Evolutionary conservation across 768 basidiomycete genomes (phyloP).

Genomic region (Scleroderma citrinum): DNA sequence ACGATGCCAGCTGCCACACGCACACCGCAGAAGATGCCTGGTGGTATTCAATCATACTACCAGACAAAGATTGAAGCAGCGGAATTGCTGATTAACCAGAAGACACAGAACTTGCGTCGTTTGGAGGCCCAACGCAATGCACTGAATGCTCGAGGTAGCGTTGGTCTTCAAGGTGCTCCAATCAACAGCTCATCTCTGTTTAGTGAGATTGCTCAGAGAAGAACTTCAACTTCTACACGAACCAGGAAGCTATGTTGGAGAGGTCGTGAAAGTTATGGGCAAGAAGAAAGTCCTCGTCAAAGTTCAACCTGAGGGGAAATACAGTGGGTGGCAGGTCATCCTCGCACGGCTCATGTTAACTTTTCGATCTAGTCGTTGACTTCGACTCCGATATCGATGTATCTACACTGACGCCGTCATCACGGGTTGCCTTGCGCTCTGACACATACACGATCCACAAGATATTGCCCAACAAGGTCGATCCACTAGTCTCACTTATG

Average conservation of each 20-base stretch:
- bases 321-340: slow-evolving; percentile 58
- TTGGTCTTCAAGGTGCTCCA: neutral
- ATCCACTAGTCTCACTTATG: slow-evolving; percentile 97
- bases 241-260: slow-evolving; percentile 95
- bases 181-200: neutral
- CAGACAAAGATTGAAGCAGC: slow-evolving; percentile 93
- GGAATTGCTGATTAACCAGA: slow-evolving; percentile 90
- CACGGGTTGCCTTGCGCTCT: slow-evolving; percentile 92
- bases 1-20: slow-evolving; percentile 35
- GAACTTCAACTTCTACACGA: slow-evolving; percentile 91
- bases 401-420: slow-evolving; percentile 68
- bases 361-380: slow-evolving; percentile 69
- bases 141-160: slow-evolving; percentile 85
- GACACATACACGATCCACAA: slow-evolving; percentile 97
- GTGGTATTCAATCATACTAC: slow-evolving; percentile 84
- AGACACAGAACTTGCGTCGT: slow-evolving; percentile 92
- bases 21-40: slow-evolving; percentile 37
- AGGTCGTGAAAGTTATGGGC: slow-evolving; percentile 97
- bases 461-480: slow-evolving; percentile 95
- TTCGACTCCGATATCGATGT: slow-evolving; percentile 85
- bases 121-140: slow-evolving; percentile 97
- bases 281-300: slow-evolving; percentile 99
- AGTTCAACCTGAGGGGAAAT: slow-evolving; percentile 98
- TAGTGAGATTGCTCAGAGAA: slow-evolving; percentile 86
- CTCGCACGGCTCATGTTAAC: neutral